Percentiles rank a stretch among this genome's conserved stretches.
Evolutionary conservation across 805 yeast species (phyloP).

Genomic region (Brettanomyces custersianus): DNA sequence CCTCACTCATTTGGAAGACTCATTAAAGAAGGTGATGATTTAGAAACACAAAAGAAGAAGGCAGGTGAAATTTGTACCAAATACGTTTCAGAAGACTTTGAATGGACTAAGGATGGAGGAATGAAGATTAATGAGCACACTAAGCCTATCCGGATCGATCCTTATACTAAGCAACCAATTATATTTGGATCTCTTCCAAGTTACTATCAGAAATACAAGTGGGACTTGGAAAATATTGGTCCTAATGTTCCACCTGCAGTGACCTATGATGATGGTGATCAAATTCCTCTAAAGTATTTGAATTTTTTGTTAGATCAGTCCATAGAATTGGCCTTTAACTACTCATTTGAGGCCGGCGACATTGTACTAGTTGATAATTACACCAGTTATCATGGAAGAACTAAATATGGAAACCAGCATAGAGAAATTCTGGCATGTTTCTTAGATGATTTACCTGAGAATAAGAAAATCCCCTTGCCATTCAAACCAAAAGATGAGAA

Average conservation of each 20-base stretch:
- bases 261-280: slow-evolving; percentile 16
- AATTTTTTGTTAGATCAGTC: slow-evolving; percentile 16
- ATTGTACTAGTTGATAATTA: slow-evolving; percentile 16
- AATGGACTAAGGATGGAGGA: slow-evolving; percentile 5
- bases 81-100: slow-evolving; percentile 5
- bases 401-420: slow-evolving; percentile 13
- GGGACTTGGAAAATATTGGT: background rate
- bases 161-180: slow-evolving; percentile 10
- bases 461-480: slow-evolving; percentile 1
- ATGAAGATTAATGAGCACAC: slow-evolving; percentile 6
- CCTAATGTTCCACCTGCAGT: slow-evolving; percentile 6
- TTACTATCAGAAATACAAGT: slow-evolving; percentile 10
- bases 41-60: slow-evolving; percentile 4
- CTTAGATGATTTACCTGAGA: slow-evolving; percentile 9
- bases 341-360: slow-evolving; percentile 16
- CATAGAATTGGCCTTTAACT: slow-evolving; percentile 13
- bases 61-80: slow-evolving; percentile 4
- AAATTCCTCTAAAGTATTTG: slow-evolving; percentile 15
- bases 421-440: slow-evolving; percentile 18
- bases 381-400: slow-evolving; percentile 19
- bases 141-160: slow-evolving; percentile 6
- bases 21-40: slow-evolving; percentile 6
- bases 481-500: too few species aligned
- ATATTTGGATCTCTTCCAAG: slow-evolving; percentile 18
- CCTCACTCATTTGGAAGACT: slow-evolving; percentile 5